Conservation (phyloP, 1,284 basidiomycete genomes). For the Fomitopsis betulina region DNA sequence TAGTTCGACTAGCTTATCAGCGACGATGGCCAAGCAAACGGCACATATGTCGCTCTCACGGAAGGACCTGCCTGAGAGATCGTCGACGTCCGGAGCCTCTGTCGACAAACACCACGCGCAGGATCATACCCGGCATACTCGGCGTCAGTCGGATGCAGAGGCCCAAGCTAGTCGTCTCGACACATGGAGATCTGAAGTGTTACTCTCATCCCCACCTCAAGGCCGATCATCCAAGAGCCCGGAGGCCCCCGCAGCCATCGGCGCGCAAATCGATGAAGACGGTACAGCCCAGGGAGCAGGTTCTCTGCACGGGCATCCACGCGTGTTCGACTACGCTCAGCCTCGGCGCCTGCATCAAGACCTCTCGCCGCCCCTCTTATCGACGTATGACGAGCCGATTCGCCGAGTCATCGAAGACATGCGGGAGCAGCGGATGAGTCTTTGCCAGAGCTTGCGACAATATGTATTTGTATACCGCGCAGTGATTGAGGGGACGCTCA, state of each 20-base stretch:
- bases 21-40: conserved; percentile 15
- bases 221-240: conserved; percentile 1
- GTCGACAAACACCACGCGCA: neutral
- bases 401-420: conserved; percentile 80
- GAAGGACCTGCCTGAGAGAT: conserved; percentile 6
- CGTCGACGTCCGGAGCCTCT: neutral
- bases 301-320: conserved; percentile 1
- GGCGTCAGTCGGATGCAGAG: conserved; percentile 2
- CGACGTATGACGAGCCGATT: conserved; percentile 68
- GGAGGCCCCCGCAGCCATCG: neutral
- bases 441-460: conserved; percentile 86
- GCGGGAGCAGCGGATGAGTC: conserved; percentile 88
- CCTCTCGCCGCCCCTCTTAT: conserved; percentile 53
- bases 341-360: conserved; percentile 54
- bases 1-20: conserved; percentile 15
- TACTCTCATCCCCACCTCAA: conserved; percentile 8
- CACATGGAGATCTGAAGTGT: conserved; percentile 26
- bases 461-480: conserved; percentile 89
- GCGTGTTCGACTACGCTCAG: conserved; percentile 45
- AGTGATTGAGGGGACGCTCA: conserved; percentile 76
- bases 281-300: conserved; percentile 3
- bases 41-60: conserved; percentile 7
- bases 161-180: conserved; percentile 20
- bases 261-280: neutral
- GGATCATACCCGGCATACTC: neutral